A percentile compares a stretch with the other conserved stretches of the same genome.
Evolutionary conservation across 2,329 filamentous ascomycete genomes (phyloP).

Genomic region (Microsporum ferrugineum): DNA sequence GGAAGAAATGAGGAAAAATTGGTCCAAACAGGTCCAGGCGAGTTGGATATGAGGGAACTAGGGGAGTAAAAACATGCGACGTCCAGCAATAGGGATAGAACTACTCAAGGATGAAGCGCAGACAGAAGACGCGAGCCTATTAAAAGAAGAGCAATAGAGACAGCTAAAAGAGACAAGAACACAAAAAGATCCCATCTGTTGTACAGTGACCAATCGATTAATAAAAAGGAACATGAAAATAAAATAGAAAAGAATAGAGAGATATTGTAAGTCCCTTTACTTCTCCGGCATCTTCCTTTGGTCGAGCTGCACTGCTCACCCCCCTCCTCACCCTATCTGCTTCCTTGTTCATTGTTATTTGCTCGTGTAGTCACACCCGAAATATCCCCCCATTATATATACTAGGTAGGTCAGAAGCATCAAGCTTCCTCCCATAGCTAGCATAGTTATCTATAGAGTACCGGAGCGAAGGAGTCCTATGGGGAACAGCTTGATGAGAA

Average conservation of each 20-base stretch:
- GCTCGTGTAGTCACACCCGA: too few species aligned
- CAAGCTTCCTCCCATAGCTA: too few species aligned
- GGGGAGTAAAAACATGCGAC: neutral
- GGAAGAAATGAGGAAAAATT: neutral
- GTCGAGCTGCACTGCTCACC: neutral
- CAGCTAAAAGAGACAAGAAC: neutral
- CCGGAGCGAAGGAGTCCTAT: too few species aligned
- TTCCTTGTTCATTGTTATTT: too few species aligned
- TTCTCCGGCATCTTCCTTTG: neutral
- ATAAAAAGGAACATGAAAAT: neutral
- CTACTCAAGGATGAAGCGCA: neutral
- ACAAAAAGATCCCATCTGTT: constrained; percentile 1
- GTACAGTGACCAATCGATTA: neutral
- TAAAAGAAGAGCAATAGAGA: neutral
- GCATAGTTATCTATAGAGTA: too few species aligned
- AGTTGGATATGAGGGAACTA: neutral
- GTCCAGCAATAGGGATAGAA: neutral
- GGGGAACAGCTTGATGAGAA: too few species aligned
- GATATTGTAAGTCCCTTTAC: constrained; percentile 7
- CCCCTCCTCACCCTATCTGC: too few species aligned
- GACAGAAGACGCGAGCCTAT: neutral
- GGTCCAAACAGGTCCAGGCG: neutral
- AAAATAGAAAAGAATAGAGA: constrained; percentile 13
- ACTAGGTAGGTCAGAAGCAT: too few species aligned
- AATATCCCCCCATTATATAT: too few species aligned